phyloP scores from a whole-genome alignment of 768 basidiomycete species.

The Podaxis sp. region DNA sequence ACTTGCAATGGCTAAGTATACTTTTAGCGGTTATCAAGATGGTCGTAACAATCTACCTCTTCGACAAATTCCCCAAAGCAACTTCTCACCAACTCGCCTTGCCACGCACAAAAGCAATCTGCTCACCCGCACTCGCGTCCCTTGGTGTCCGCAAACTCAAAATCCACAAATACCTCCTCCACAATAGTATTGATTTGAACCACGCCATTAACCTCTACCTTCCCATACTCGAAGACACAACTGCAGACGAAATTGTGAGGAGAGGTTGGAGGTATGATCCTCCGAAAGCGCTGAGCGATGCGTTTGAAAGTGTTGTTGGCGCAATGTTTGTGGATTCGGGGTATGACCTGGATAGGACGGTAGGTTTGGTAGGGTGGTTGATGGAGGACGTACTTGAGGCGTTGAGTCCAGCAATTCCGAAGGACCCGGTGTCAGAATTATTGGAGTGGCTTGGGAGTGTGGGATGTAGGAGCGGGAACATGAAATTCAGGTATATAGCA shows the following conservation, averaged over 20 bases:
- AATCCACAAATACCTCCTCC: constrained; percentile 66
- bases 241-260: constrained; percentile 57
- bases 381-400: constrained; percentile 65
- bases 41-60: constrained; percentile 70
- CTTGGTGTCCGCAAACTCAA: constrained; percentile 60
- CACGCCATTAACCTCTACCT: constrained; percentile 58
- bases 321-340: constrained; percentile 79
- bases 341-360: constrained; percentile 67
- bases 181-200: constrained; percentile 66
- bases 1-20: constrained; percentile 8
- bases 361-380: constrained; percentile 51
- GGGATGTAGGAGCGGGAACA: constrained; percentile 45
- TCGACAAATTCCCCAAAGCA: constrained; percentile 60
- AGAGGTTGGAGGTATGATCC: constrained; percentile 81
- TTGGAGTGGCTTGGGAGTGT: constrained; percentile 57
- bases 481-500: constrained; percentile 17
- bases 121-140: constrained; percentile 67
- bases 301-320: constrained; percentile 81
- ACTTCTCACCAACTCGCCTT: constrained; percentile 75
- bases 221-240: constrained; percentile 50
- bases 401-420: constrained; percentile 53
- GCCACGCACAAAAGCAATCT: constrained; percentile 67
- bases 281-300: constrained; percentile 81
- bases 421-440: constrained; percentile 72
- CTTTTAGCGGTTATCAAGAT: constrained; percentile 62